These are phyloP conservation scores for Fusarium napiforme DNA, from an alignment of 2,329 filamentous ascomycete species.

Conservation along the genomic window DNA sequence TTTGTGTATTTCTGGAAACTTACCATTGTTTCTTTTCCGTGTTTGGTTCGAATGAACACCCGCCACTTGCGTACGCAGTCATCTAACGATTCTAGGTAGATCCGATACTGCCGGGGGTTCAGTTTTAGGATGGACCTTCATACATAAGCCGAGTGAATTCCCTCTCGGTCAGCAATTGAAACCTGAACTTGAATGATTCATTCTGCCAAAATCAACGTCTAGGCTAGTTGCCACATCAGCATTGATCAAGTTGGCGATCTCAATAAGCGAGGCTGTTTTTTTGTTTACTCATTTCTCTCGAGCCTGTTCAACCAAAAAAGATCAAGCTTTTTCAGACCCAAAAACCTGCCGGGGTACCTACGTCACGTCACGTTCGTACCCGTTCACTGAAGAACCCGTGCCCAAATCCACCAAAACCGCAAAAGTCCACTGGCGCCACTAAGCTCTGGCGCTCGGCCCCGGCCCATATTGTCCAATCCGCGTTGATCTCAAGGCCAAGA, in stretches of 20 bases:
- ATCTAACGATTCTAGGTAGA: slow-evolving; percentile 22
- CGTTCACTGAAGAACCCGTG: slow-evolving; percentile 22
- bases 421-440: slow-evolving; percentile 17
- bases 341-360: slow-evolving; percentile 16
- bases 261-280: slow-evolving; percentile 14
- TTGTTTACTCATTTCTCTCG: slow-evolving; percentile 16
- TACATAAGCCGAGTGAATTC: slow-evolving; percentile 28
- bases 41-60: slow-evolving; percentile 1
- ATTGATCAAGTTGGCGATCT: slow-evolving; percentile 20
- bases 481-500: slow-evolving; percentile 14
- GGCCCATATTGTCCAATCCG: slow-evolving; percentile 18
- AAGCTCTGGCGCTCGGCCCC: slow-evolving; percentile 2
- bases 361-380: slow-evolving; percentile 31
- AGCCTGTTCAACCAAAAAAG: slow-evolving; percentile 7
- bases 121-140: slow-evolving; percentile 5
- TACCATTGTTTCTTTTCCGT: not conserved
- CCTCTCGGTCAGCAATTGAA: slow-evolving; percentile 15
- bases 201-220: not conserved
- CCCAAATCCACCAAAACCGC: slow-evolving; percentile 16
- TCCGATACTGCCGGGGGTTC: slow-evolving; percentile 35
- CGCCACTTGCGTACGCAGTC: slow-evolving; percentile 39
- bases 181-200: not conserved
- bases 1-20: slow-evolving; percentile 35
- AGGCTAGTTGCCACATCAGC: not conserved
- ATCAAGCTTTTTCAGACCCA: slow-evolving; percentile 27